Evolutionary conservation across 192 early-diverging fungal genomes (phyloP), one percentile per base, ranked within the genome.

Genomic region (Coemansia sp.): DNA sequence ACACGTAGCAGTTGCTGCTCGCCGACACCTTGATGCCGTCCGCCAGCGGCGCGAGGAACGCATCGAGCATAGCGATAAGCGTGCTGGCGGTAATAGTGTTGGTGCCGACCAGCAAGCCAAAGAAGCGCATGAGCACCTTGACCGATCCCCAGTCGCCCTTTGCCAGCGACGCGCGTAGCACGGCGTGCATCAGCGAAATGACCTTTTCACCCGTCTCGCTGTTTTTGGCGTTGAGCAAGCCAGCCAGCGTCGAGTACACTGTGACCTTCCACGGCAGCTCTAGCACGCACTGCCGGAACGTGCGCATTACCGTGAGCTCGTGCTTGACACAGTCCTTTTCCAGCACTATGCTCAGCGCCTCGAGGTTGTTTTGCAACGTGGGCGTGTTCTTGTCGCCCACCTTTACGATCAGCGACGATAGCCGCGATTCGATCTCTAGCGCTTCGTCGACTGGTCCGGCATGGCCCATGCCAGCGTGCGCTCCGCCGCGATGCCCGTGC

Each of bases 91-190:
- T 58, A 58, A 98, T 89, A 6, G 94, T 89, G 67, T 90, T 89
- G 22, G 91, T 85, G 67, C 86, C 89, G 49, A 94, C 89, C 22
- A 94, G 84, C 71, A 93, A 87, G 6, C 86, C 92, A 85, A 93
- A 92, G 74, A 90, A 97, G 39, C 94, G 83, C 68, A 94, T 68
- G 17, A 92, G 60, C 17, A 94, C 73, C 74, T 96, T 96, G 61
- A 91, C 87, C 27, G 87, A 84, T 7, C 84, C 83, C 87, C 93
- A 95, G 58, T 91, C 77, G 24, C 81, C 80, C 11, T 70, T 64
- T 0, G 73, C 71, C 66, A 94, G 67, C 24, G 85, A 83, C 2
- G 87, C 76, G 36, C 88, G 68, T 19, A 94, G 70, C 4, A 84
- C 67, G 6, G 82, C 74, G 17, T 85, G 70, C 61, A 88, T 85